Evolutionary conservation across 2,329 filamentous ascomycete genomes (phyloP).

Genomic region (Xylaria sp.): DNA sequence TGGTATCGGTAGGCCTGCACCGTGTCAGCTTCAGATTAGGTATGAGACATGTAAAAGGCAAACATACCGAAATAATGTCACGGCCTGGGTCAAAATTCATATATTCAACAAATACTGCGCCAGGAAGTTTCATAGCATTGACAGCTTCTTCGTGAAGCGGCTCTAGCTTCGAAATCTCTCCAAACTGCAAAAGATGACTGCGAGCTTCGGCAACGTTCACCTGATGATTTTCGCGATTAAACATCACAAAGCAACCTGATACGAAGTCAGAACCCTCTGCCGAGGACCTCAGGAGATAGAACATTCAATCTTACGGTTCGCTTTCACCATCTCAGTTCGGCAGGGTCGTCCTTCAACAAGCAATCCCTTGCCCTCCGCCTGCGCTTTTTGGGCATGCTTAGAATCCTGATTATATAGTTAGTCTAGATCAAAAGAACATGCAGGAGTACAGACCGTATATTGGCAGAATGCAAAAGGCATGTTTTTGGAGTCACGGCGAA

Average conservation of each 20-base stretch:
- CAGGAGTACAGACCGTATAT: slow-evolving; percentile 62
- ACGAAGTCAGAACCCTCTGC: slow-evolving; percentile 40
- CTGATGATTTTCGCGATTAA: slow-evolving; percentile 51
- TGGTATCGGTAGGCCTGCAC: slow-evolving; percentile 51
- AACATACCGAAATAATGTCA: slow-evolving; percentile 60
- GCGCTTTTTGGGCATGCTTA: slow-evolving; percentile 61
- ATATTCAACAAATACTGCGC: slow-evolving; percentile 61
- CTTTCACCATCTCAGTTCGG: slow-evolving; percentile 69
- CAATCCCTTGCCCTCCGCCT: slow-evolving; percentile 58
- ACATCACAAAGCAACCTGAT: slow-evolving; percentile 63
- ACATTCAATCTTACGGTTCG: slow-evolving; percentile 60
- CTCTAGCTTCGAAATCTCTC: slow-evolving; percentile 56
- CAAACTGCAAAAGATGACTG: slow-evolving; percentile 57
- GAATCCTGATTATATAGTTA: slow-evolving; percentile 56
- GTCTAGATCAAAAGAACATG: slow-evolving; percentile 11
- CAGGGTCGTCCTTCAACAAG: slow-evolving; percentile 66
- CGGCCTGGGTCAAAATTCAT: slow-evolving; percentile 62
- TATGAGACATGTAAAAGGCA: not conserved
- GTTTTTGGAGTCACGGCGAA: slow-evolving; percentile 65
- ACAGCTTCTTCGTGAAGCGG: slow-evolving; percentile 51
- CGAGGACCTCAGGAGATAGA: not conserved
- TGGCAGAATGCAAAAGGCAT: slow-evolving; percentile 75
- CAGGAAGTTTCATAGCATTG: slow-evolving; percentile 48
- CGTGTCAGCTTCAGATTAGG: slow-evolving; percentile 33
- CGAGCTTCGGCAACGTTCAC: slow-evolving; percentile 59